Evolutionary conservation across 257 asterid species (phyloP), one percentile per base, ranked within the genome.

Genomic region (Galeopsis tetrahit): DNA sequence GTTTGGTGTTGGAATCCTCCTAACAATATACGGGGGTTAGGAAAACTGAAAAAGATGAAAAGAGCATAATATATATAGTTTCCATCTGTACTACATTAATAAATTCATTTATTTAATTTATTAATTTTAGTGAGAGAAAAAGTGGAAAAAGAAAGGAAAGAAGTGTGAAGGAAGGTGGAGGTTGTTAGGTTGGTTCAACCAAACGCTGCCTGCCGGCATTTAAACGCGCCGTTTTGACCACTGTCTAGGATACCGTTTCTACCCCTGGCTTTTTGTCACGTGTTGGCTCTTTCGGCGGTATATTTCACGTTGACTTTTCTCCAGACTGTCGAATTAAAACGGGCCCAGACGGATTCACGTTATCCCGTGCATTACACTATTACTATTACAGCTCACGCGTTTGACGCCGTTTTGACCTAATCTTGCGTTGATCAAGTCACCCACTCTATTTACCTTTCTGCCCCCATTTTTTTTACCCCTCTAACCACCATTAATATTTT

Each of bases 141-240:
- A 10, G 17, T 2, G 15, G 15, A 5, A 2, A 42, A 32, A 42
- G 40, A 7, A 64, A 32, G 70, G 73, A 66, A 74, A 66, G 52
- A 74, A 66, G 73, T 74, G 73, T 43, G 78, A 74, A 66, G 78
- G 78, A 74, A 74, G 66, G 68, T 65, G 78, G 67, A 53, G 70
- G 78, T 74, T 43, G 78, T 74, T 74, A 65, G 72, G 73, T 74
- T 74, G 65, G 73, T 74, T 74, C 72, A 64, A 73, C 78, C 72
- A 73, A 65, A 73, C 67, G 72, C 39, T 46, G 78, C 73, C 63
- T 36, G 78, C 73, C 72, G 78, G 68, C 78, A 66, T n/a, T 43
- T 33, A 36, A 66, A 66, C 78, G 78, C 73, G 68, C 78, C 78
- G 78, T 74, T 61, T 70, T 42, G 73, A 74, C 62, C 42, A 42